A percentile compares a stretch with the other conserved stretches of the same genome.
phyloP scores from a whole-genome alignment of 192 early-diverging fungal genomes.

The Entophlyctis helioformis region DNA sequence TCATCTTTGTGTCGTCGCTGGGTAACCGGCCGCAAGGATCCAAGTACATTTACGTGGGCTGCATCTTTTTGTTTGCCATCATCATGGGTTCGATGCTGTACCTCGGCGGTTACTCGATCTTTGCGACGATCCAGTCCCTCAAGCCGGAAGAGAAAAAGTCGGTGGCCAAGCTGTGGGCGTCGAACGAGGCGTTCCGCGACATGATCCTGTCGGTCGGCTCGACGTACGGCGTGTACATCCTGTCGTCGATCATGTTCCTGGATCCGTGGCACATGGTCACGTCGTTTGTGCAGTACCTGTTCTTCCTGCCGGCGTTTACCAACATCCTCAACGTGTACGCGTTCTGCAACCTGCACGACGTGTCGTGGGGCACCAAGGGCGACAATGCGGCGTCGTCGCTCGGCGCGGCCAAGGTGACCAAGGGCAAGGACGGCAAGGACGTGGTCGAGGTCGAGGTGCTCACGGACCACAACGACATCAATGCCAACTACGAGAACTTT shows the following conservation, averaged over 20 bases:
- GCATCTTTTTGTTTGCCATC: slow-evolving; percentile 72
- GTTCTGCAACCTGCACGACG: slow-evolving; percentile 91
- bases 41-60: slow-evolving; percentile 58
- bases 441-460: slow-evolving; percentile 67
- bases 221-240: slow-evolving; percentile 74
- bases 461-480: slow-evolving; percentile 62
- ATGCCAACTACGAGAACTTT: slow-evolving; percentile 73
- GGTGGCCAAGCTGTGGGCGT: slow-evolving; percentile 1
- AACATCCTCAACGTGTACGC: slow-evolving; percentile 92
- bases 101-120: slow-evolving; percentile 51
- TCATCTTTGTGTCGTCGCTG: slow-evolving; percentile 77
- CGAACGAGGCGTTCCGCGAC: slow-evolving; percentile 34
- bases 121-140: slow-evolving; percentile 10
- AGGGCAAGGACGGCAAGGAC: slow-evolving; percentile 56
- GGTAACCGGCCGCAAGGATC: slow-evolving; percentile 95
- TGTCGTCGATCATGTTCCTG: slow-evolving; percentile 66
- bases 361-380: slow-evolving; percentile 95
- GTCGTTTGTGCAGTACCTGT: slow-evolving; percentile 75
- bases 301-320: slow-evolving; percentile 75
- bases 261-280: slow-evolving; percentile 91
- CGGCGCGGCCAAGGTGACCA: slow-evolving; percentile 62
- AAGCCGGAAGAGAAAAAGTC: no score
- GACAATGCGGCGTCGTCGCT: slow-evolving; percentile 62
- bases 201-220: slow-evolving; percentile 66
- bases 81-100: slow-evolving; percentile 81